These are phyloP conservation scores for Fusarium albosuccineum DNA, from an alignment of 2,329 filamentous ascomycete genomes.

Conservation along the genomic window DNA sequence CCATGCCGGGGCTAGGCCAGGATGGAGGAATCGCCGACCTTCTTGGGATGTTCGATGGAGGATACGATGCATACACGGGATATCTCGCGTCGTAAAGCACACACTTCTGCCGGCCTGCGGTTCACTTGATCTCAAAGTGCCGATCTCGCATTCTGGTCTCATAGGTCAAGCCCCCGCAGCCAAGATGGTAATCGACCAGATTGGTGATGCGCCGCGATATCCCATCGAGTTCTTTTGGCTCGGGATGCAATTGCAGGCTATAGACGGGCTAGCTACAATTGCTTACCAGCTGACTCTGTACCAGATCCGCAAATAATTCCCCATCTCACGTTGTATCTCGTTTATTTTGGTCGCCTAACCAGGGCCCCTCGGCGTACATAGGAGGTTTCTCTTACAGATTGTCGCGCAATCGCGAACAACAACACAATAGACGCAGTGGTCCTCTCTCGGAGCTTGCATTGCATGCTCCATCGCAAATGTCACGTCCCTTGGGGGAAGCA, in stretches of 20 bases:
- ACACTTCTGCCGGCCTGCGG: slow-evolving; percentile 13
- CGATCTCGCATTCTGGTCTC: slow-evolving; percentile 36
- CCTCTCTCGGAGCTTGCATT: slow-evolving; percentile 29
- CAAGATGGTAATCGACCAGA: slow-evolving; percentile 22
- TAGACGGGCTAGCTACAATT: neutral
- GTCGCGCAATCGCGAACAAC: slow-evolving; percentile 23
- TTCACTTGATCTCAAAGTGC: slow-evolving; percentile 32
- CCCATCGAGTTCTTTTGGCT: slow-evolving; percentile 9
- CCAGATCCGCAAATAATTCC: neutral
- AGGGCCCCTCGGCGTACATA: neutral
- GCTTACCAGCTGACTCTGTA: neutral
- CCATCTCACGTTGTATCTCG: neutral
- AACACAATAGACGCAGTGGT: slow-evolving; percentile 9
- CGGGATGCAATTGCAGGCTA: neutral
- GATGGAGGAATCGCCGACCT: slow-evolving; percentile 4
- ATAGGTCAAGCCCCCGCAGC: slow-evolving; percentile 25
- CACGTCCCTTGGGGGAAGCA: slow-evolving; percentile 36
- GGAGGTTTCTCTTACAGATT: slow-evolving; percentile 21
- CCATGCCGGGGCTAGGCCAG: slow-evolving; percentile 7
- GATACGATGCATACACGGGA: slow-evolving; percentile 14
- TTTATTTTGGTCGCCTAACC: neutral
- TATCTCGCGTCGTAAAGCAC: neutral
- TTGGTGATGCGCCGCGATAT: slow-evolving; percentile 22
- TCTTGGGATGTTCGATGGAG: slow-evolving; percentile 8
- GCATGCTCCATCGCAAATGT: slow-evolving; percentile 33